phyloP scores from a whole-genome alignment of 306 rosid genomes.

The Vigna reflexopilosa region DNA sequence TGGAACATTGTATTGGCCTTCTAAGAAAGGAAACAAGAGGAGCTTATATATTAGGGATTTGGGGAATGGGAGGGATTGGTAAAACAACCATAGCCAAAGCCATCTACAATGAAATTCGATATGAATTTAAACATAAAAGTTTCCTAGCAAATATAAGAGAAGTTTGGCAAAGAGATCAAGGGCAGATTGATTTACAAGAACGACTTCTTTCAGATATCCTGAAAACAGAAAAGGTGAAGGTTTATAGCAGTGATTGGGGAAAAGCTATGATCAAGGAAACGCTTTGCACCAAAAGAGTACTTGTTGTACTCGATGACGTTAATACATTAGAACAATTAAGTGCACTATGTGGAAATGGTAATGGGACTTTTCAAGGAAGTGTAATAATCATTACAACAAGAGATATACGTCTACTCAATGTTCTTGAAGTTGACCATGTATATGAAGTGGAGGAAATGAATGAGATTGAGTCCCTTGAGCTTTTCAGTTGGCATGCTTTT shows the following conservation, averaged over 20 bases:
- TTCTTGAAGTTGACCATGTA: background rate
- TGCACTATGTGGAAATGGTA: background rate
- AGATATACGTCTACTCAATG: background rate
- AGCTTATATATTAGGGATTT: constrained; percentile 6
- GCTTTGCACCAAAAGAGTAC: background rate
- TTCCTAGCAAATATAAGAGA: constrained; percentile 21
- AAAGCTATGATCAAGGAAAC: background rate
- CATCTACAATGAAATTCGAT: constrained; percentile 10
- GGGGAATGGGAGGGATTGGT: constrained; percentile 22
- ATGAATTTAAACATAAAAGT: background rate
- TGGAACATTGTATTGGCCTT: background rate
- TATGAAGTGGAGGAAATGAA: background rate
- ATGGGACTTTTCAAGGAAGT: constrained; percentile 38
- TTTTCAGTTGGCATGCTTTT: constrained; percentile 43
- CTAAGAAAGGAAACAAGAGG: background rate
- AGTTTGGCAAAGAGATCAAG: constrained; percentile 3
- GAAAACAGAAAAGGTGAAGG: background rate
- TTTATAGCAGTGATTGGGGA: constrained; percentile 7
- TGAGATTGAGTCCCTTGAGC: background rate
- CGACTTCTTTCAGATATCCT: constrained; percentile 16
- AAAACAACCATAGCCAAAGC: constrained; percentile 14
- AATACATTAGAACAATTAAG: background rate
- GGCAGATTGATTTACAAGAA: background rate
- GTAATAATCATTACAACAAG: constrained; percentile 42
- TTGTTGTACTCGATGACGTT: constrained; percentile 29